Evolutionary conservation across 1,284 basidiomycete species (phyloP), one percentile per base, ranked within the genome.

Genomic region (Leucoagaricus sp.): DNA sequence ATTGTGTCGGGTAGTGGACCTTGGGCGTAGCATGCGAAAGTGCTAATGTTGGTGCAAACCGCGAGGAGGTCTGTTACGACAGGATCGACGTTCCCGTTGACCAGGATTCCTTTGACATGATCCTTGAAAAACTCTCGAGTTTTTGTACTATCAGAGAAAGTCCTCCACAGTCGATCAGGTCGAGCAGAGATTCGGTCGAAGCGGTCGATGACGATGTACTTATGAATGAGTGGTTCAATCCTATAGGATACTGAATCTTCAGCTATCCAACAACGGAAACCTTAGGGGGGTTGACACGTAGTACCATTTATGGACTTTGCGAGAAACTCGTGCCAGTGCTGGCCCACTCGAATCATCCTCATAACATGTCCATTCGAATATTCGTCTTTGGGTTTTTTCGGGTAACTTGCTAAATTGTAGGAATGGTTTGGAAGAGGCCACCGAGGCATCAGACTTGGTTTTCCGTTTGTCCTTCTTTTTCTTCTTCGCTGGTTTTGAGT

Each of bases 201-300:
- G 5, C 42, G 28, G 17, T 53, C 42, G 10, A 53, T 34, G 21
- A 29, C 19, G 21, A 48, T 47, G 45, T 48, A 36, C 10, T 25
- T n/a, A 21, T 54, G 48, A 9, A 54, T 54, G 9, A 54, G 45
- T 29, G 53, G 53, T n/a, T 48, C 53, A 29, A 54, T 33, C 53
- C 53, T 54, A 19, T 3, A 17, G 13, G 9, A 15, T 12, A 6
- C n/a, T 9, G 23, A 42, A 12, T 19, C 21, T 25, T 29, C 3
- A 31, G 15, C 4, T 12, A 17, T 44, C 19, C 6, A 19, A 31
- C 9, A 6, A n/a, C 3, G 21, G 13, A 45, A 9, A 19, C 19
- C 13, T 10, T 25, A 28, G 46, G 13, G 21, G 10, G 7, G 38
- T 15, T 17, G 28, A 52, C 1, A 25, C 28, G 23, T 7, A 33